These are phyloP conservation scores for Cladosporium halotolerans DNA, from an alignment of 2,329 filamentous ascomycete genomes.

Conservation along the genomic window DNA sequence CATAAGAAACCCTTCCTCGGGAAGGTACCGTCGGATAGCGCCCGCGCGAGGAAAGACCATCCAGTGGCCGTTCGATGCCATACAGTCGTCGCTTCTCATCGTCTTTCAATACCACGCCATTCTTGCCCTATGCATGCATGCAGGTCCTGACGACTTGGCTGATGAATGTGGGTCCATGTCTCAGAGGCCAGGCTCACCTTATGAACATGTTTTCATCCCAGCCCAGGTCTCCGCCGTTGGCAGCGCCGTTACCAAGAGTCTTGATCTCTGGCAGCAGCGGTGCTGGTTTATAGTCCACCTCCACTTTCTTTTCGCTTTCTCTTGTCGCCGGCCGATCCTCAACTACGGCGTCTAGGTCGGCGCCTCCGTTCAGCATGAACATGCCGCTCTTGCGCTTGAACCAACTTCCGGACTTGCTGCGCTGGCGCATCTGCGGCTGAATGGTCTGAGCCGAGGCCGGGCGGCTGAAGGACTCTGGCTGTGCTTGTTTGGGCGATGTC, in stretches of 20 bases:
- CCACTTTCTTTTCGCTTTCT: slow-evolving; percentile 20
- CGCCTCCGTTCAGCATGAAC: slow-evolving; percentile 23
- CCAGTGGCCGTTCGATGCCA: no score
- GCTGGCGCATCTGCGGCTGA: slow-evolving; percentile 3
- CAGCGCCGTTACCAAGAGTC: slow-evolving; percentile 20
- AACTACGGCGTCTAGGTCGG: slow-evolving; percentile 21
- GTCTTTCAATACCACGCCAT: no score
- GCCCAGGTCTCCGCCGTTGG: slow-evolving; percentile 23
- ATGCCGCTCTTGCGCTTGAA: slow-evolving; percentile 32
- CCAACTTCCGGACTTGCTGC: slow-evolving; percentile 22
- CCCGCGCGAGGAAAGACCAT: no score
- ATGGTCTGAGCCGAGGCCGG: slow-evolving; percentile 9
- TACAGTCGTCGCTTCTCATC: no score
- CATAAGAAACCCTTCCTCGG: slow-evolving; percentile 3
- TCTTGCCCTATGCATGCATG: no score
- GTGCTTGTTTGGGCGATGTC: slow-evolving; percentile 6
- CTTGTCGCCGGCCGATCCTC: slow-evolving; percentile 20
- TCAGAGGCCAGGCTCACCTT: slow-evolving; percentile 10
- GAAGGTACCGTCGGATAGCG: slow-evolving; percentile 2
- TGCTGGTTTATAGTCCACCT: slow-evolving; percentile 11
- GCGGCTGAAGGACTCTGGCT: slow-evolving; percentile 1
- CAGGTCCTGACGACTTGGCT: no score
- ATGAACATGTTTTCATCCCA: slow-evolving; percentile 28
- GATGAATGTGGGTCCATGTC: background rate
- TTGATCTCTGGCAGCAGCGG: slow-evolving; percentile 27